These are phyloP conservation scores for Fusarium sublunatum DNA, from an alignment of 2,329 filamentous ascomycete species.

Conservation along the genomic window DNA sequence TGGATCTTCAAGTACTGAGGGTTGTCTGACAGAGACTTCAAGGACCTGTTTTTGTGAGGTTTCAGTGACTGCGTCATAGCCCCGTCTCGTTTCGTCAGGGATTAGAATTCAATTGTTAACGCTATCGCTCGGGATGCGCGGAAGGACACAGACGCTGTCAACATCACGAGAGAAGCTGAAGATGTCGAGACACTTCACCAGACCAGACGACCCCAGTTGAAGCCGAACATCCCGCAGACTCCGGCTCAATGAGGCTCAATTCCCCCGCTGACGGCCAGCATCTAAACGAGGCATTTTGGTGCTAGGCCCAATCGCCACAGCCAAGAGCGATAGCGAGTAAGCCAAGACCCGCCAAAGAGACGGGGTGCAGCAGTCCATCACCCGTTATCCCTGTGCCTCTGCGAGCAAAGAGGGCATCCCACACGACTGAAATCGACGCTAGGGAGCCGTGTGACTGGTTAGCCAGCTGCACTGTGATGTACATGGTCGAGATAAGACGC, in stretches of 20 bases:
- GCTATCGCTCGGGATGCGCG: slow-evolving; percentile 23
- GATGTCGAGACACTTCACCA: too few relatives aligned
- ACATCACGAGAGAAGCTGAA: slow-evolving; percentile 3
- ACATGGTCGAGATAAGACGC: slow-evolving; percentile 9
- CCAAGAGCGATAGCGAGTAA: slow-evolving; percentile 27
- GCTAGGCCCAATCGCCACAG: slow-evolving; percentile 34
- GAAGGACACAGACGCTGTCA: slow-evolving; percentile 9
- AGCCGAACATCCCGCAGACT: slow-evolving; percentile 38
- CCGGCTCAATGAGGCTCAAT: slow-evolving; percentile 36
- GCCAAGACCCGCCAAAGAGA: slow-evolving; percentile 30
- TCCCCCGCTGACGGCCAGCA: slow-evolving; percentile 24
- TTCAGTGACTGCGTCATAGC: slow-evolving; percentile 38
- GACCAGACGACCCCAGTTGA: slow-evolving; percentile 18
- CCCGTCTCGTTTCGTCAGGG: slow-evolving; percentile 13
- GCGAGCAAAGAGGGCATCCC: slow-evolving; percentile 17
- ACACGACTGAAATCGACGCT: slow-evolving; percentile 35
- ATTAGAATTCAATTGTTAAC: slow-evolving; percentile 15
- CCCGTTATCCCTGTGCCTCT: slow-evolving; percentile 15
- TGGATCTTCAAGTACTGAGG: slow-evolving; percentile 9
- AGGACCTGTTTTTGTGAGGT: slow-evolving; percentile 18
- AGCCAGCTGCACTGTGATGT: slow-evolving; percentile 25
- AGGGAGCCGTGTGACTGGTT: slow-evolving; percentile 33
- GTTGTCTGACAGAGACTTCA: slow-evolving; percentile 13
- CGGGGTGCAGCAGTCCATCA: slow-evolving; percentile 26
- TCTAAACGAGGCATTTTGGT: slow-evolving; percentile 32